Base-by-base conservation (phyloP, 2,329 filamentous ascomycete genomes). In the Dactylellina parvicollis region DNA sequence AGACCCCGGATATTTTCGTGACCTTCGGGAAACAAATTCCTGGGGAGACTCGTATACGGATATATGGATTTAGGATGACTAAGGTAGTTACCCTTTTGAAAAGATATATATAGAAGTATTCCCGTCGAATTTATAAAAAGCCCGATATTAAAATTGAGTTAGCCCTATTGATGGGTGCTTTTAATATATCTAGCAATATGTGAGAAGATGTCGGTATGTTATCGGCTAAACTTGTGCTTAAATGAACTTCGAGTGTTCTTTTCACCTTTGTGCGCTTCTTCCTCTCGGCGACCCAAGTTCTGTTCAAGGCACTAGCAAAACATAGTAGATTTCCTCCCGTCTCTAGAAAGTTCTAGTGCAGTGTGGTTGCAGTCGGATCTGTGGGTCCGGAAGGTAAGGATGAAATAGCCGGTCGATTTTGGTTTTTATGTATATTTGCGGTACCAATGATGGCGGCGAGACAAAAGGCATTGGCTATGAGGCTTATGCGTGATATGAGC, bases 221-320 rank as follows among this genome's bases (percentile, higher is more conserved):
- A 54, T 73, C 69, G 69, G 69, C 54, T 73, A 73, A 73, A 73
- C 60, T 66, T 66, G 54, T 26, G 16, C 62, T 42, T 30, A 32
- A 24, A 24, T 8, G 16, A 20, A 32, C 38, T 59, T 47, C 30
- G 34, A 52, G 44, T 18, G 28, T 67, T 67, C 62, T 18, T 22
- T 55, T 16, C 50, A 44, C 40, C 22, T 28, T 67, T 34, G 30
- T 59, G 14, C 16, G 40, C 42, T 24, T 46, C 22, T 12, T 56
- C 30, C 47, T 26, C 16, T 55, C 22, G 38, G 44, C 10, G 26
- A 42, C 8, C 4, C 28, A n/a, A 18, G 4, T 20, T 34, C 32
- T 12, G 52, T 4, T 5, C 2, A 22, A 40, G 22, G 20, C 20
- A 46, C 22, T 36, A 14, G 10, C 16, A 3, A 34, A 22, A 20